A percentile compares a stretch with the other conserved stretches of the same genome.
These are phyloP conservation scores for Arthrobotrys sphaeroides DNA, from an alignment of 2,329 filamentous ascomycete genomes.

Conservation along the genomic window DNA sequence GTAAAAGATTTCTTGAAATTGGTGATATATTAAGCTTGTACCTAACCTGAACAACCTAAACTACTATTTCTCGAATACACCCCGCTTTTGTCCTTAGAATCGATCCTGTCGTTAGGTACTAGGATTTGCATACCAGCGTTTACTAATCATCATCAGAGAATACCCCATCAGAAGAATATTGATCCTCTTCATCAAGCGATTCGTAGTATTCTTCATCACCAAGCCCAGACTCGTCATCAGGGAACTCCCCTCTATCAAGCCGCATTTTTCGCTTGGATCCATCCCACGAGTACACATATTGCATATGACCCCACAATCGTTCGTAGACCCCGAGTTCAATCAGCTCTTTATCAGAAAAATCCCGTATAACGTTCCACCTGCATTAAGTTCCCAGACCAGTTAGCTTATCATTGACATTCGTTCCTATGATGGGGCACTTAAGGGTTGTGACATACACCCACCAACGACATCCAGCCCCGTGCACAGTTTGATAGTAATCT, in stretches of 20 bases:
- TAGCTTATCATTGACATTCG: background rate
- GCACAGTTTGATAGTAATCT: background rate
- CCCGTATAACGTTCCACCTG: background rate
- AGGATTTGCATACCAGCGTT: no score
- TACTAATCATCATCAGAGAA: background rate
- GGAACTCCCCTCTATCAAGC: background rate
- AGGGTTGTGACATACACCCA: slow-evolving; percentile 16
- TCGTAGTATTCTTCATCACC: background rate
- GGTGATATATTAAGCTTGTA: no score
- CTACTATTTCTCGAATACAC: no score
- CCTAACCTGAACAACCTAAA: no score
- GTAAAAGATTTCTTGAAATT: no score
- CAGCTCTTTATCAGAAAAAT: background rate
- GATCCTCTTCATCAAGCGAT: background rate
- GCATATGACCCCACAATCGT: background rate
- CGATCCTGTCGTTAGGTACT: no score
- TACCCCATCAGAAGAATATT: background rate
- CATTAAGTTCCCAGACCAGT: background rate
- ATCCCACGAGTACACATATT: background rate
- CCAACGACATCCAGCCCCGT: slow-evolving; percentile 3
- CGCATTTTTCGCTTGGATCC: background rate
- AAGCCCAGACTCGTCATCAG: background rate
- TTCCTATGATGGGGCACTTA: no score
- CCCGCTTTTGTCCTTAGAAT: no score
- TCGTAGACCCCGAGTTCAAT: background rate